phyloP scores from a whole-genome alignment of 2,329 filamentous ascomycete genomes.

The Plectosphaerella cucumerina region DNA sequence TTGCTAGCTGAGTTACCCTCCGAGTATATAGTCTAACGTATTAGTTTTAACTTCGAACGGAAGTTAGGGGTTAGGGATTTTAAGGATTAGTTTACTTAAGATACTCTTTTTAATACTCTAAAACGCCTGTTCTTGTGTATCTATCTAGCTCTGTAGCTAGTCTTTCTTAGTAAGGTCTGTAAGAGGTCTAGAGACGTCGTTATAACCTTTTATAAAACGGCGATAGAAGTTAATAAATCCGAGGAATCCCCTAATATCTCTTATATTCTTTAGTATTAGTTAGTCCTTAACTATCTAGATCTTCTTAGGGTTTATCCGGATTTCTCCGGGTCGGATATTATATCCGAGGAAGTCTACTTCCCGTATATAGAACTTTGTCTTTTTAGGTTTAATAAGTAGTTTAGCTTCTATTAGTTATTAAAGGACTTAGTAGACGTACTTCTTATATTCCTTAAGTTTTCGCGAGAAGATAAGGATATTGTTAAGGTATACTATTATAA shows the following conservation, averaged over 20 bases:
- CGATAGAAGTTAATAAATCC: constrained; percentile 1
- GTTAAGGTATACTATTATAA: too few species aligned
- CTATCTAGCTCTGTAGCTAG: too few species aligned
- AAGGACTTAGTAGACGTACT: too few species aligned
- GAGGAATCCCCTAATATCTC: not conserved
- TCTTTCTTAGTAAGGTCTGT: too few species aligned
- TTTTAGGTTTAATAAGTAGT: too few species aligned
- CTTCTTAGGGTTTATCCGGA: not conserved
- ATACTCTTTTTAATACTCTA: not conserved
- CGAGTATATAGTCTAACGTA: not conserved
- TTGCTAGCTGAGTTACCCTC: not conserved
- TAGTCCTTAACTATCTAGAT: not conserved
- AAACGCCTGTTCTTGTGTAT: not conserved
- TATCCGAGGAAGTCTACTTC: not conserved
- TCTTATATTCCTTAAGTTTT: too few species aligned
- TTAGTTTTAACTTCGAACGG: constrained; percentile 3
- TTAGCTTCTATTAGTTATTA: too few species aligned
- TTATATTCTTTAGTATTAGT: not conserved
- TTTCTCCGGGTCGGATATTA: not conserved
- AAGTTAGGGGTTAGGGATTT: not conserved
- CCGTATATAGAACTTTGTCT: too few species aligned
- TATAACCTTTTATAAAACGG: not conserved
- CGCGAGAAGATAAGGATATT: too few species aligned
- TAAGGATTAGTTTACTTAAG: not conserved
- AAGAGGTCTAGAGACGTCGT: not conserved